Evolutionary conservation across 805 yeast species (phyloP).

Genomic region (Citeromyces nyonsensis): DNA sequence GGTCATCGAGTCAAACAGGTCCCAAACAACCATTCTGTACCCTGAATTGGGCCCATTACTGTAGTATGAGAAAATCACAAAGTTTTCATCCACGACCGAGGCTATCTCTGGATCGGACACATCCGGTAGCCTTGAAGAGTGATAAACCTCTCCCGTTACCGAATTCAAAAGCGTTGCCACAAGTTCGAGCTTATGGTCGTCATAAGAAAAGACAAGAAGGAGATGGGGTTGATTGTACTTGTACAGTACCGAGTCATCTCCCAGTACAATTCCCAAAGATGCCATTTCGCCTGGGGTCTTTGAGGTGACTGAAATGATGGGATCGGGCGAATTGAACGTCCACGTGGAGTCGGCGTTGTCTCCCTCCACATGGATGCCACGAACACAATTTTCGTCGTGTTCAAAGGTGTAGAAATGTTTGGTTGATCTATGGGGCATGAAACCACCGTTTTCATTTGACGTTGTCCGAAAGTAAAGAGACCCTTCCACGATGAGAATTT

Average conservation of each 20-base stretch:
- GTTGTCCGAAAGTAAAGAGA: slow-evolving; percentile 6
- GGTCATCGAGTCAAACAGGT: slow-evolving; percentile 54
- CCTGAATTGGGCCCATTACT: slow-evolving; percentile 28
- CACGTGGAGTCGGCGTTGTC: not conserved
- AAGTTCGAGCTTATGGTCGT: slow-evolving; percentile 13
- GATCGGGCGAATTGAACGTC: not conserved
- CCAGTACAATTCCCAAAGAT: slow-evolving; percentile 53
- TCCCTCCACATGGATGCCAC: not conserved
- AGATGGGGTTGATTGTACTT: slow-evolving; percentile 69
- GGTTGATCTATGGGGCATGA: too few species aligned
- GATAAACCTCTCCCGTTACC: slow-evolving; percentile 49
- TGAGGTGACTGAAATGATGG: too few species aligned
- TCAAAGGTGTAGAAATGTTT: too few species aligned
- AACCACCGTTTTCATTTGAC: slow-evolving; percentile 5
- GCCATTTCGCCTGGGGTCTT: slow-evolving; percentile 27
- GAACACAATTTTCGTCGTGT: not conserved
- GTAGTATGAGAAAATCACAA: slow-evolving; percentile 58
- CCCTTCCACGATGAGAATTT: too few species aligned
- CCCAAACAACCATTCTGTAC: slow-evolving; percentile 53
- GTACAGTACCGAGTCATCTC: slow-evolving; percentile 62
- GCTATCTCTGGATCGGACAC: slow-evolving; percentile 19
- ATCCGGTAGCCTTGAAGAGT: too few species aligned
- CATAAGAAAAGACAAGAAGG: slow-evolving; percentile 32
- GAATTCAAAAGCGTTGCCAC: slow-evolving; percentile 46
- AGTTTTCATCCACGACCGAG: slow-evolving; percentile 65